phyloP scores from a whole-genome alignment of 371 early-diverging fungal species.

The Mucor circinelloides region DNA sequence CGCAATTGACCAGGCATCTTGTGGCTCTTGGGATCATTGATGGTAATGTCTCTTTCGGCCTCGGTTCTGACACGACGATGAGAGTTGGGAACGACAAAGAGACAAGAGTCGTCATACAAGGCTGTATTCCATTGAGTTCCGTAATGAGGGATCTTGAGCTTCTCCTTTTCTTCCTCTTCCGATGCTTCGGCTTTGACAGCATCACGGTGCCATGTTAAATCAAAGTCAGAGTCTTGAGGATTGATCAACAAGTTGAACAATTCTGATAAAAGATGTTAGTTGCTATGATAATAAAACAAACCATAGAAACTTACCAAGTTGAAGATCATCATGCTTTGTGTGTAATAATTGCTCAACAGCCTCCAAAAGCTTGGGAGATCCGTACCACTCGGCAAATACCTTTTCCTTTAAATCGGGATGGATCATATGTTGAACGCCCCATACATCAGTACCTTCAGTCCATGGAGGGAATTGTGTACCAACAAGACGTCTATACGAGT shows the following conservation, averaged over 20 bases:
- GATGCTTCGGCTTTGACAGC: conserved; percentile 48
- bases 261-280: conserved; percentile 24
- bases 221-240: conserved; percentile 53
- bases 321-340: conserved; percentile 41
- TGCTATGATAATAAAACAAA: neutral
- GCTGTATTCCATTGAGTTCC: conserved; percentile 67
- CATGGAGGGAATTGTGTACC: conserved; percentile 63
- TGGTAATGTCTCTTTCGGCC: conserved; percentile 50
- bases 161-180: conserved; percentile 45
- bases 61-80: conserved; percentile 51
- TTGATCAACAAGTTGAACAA: conserved; percentile 60
- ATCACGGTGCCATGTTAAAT: conserved; percentile 61
- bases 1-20: conserved; percentile 52
- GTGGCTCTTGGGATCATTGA: conserved; percentile 52
- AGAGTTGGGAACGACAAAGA: conserved; percentile 53
- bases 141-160: conserved; percentile 53
- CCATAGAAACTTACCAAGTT: conserved; percentile 37
- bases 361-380: conserved; percentile 36
- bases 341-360: conserved; percentile 49
- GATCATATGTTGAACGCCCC: conserved; percentile 58
- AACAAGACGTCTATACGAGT: conserved; percentile 40
- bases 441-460: conserved; percentile 55
- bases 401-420: conserved; percentile 55
- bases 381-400: conserved; percentile 57
- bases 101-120: conserved; percentile 55